Conservation (phyloP, 1,139 yeast genomes). For the Lizanozyma gosingica region DNA sequence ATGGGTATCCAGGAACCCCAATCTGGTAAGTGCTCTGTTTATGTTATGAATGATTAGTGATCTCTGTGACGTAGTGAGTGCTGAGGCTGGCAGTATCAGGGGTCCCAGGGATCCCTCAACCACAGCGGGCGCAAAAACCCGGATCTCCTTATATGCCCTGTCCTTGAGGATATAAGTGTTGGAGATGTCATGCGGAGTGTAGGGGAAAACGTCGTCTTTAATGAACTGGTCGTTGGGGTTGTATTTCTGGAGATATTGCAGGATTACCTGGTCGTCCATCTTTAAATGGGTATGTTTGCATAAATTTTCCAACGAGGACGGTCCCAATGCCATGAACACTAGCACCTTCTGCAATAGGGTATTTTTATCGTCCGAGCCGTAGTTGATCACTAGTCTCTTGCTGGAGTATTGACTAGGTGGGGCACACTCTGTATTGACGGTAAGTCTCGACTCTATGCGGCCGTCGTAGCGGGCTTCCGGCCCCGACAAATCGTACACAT, state of each 20-base stretch:
- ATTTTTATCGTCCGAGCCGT: not conserved
- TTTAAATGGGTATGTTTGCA: not conserved
- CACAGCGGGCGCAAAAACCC: not conserved
- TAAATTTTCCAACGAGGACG: not conserved
- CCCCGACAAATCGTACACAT: not conserved
- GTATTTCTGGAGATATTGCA: slow-evolving; percentile 20
- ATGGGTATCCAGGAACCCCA: slow-evolving; percentile 38
- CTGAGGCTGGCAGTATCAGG: slow-evolving; percentile 17
- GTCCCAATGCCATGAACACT: not conserved
- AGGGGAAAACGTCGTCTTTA: slow-evolving; percentile 25
- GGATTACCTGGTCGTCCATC: not conserved
- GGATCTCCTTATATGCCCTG: slow-evolving; percentile 31
- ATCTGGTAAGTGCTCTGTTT: slow-evolving; percentile 32
- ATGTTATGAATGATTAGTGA: slow-evolving; percentile 23
- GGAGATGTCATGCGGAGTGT: slow-evolving; percentile 3
- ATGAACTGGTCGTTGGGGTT: slow-evolving; percentile 25
- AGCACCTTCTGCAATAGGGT: not conserved
- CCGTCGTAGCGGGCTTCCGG: not conserved
- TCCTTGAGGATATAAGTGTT: slow-evolving; percentile 26
- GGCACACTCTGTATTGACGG: not conserved
- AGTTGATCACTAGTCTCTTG: not conserved
- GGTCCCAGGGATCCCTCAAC: slow-evolving; percentile 32
- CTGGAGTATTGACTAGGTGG: not conserved
- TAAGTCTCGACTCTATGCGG: not conserved
- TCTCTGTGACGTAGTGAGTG: slow-evolving; percentile 21